Evolutionary conservation across 371 early-diverging fungal genomes (phyloP), one percentile per base, ranked within the genome.

Genomic region (Mortierella sp.): DNA sequence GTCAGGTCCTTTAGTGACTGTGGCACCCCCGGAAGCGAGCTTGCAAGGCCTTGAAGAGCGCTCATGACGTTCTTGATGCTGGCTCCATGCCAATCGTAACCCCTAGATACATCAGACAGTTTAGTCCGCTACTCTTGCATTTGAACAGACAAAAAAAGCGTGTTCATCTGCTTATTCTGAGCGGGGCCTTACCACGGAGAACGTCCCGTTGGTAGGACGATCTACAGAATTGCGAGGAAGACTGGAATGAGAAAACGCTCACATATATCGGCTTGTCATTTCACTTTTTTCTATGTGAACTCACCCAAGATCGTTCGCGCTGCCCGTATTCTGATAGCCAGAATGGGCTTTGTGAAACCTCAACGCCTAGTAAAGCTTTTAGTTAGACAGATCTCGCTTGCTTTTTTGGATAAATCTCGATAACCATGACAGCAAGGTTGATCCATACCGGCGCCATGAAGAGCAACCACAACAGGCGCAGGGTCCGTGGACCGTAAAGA

Each of bases 131-230:
- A n/a, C n/a, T n/a, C n/a, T n/a, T n/a, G n/a, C n/a, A n/a, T n/a
- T n/a, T n/a, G n/a, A n/a, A n/a, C n/a, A n/a, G n/a, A n/a, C n/a
- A n/a, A n/a, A n/a, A n/a, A n/a, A n/a, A n/a, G n/a, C n/a, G n/a
- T n/a, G n/a, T n/a, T n/a, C 19, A 21, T n/a, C 5, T 31, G 8
- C 28, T 39, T 47, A 2, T 7, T 1, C 30, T n/a, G n/a, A 26
- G 1, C 6, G 28, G 46, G 9, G 3, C 9, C 28, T 63, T 82
- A 89, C 89, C 92, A 91, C 39, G 90, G 79, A 8, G 90, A 87
- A 58, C 91, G 78, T n/a, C 91, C 92, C 0, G 89, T 88, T 18
- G 91, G 92, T n/a, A 81, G 79, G 2, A 86, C 61, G 26, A 84
- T 64, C 85, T 85, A 59, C 24, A 23, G n/a, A n/a, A n/a, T n/a